Evolutionary conservation across 768 basidiomycete genomes (phyloP).

Genomic region (Leucosporidium creatinivorum): DNA sequence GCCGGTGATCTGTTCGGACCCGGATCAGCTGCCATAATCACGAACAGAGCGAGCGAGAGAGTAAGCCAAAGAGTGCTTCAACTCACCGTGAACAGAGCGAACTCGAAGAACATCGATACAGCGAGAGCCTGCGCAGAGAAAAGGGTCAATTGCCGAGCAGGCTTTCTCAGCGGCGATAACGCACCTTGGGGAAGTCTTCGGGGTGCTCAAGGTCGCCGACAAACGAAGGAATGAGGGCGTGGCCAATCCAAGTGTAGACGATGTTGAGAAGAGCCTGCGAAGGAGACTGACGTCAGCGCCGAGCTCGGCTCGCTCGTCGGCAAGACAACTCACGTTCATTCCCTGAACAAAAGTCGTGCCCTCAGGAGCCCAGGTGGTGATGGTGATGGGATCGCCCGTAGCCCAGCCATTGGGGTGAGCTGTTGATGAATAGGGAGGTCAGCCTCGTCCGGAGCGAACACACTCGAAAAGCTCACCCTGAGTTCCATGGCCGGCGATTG

Average conservation of each 20-base stretch:
- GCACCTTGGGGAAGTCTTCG: conserved; percentile 35
- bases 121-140: conserved; percentile 27
- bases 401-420: conserved; percentile 46
- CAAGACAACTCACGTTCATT: conserved; percentile 10
- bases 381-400: conserved; percentile 2
- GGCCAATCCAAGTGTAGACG: conserved; percentile 19
- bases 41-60: too few species aligned
- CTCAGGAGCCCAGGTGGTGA: conserved; percentile 30
- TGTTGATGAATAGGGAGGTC: conserved; percentile 40
- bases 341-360: conserved; percentile 37
- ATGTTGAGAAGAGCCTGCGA: conserved; percentile 32
- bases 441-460: too few species aligned
- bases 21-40: too few species aligned
- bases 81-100: conserved; percentile 37
- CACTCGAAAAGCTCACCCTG: conserved; percentile 2
- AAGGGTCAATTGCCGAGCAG: not conserved
- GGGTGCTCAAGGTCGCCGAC: conserved; percentile 35
- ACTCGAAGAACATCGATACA: conserved; percentile 29
- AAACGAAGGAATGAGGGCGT: conserved; percentile 32
- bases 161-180: not conserved
- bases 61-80: too few species aligned
- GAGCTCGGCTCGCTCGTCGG: too few species aligned
- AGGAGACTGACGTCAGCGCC: too few species aligned
- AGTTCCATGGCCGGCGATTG: conserved; percentile 41
- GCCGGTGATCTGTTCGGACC: too few species aligned